These are phyloP conservation scores for Gamsiella multidivaricata DNA, from an alignment of 192 early-diverging fungal genomes.

Conservation along the genomic window DNA sequence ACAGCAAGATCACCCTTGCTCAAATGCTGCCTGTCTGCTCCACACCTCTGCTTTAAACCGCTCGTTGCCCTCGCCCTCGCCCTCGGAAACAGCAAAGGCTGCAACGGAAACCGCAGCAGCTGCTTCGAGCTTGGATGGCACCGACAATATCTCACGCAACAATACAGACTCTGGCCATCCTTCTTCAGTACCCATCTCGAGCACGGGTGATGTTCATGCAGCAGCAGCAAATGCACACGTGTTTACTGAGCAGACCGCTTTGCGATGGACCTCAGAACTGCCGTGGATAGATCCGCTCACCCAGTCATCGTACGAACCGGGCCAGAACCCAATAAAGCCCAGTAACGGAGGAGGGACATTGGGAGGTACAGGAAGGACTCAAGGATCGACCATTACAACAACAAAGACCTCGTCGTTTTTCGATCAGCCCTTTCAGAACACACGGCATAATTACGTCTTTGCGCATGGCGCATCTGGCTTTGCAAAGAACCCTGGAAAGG, in stretches of 20 bases:
- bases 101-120: conserved; percentile 5
- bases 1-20: conserved; percentile 5
- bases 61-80: conserved; percentile 16
- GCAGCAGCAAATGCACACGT: conserved; percentile 15
- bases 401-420: conserved; percentile 18
- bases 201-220: neutral
- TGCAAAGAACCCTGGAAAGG: conserved; percentile 55
- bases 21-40: conserved; percentile 7
- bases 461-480: conserved; percentile 64
- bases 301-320: conserved; percentile 19
- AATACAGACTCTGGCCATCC: neutral
- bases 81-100: conserved; percentile 1
- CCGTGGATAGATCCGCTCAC: conserved; percentile 50
- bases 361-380: neutral
- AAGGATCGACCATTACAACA: neutral
- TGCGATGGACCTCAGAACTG: conserved; percentile 38
- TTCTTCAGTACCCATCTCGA: conserved; percentile 3
- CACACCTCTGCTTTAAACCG: conserved; percentile 23
- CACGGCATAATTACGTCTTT: conserved; percentile 56
- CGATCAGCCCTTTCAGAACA: conserved; percentile 50
- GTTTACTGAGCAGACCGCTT: conserved; percentile 18
- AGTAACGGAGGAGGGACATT: neutral
- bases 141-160: neutral
- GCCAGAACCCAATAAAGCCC: neutral
- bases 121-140: neutral